Conservation (phyloP, 1,139 yeast species). For the Suhomyces choctaworum region DNA sequence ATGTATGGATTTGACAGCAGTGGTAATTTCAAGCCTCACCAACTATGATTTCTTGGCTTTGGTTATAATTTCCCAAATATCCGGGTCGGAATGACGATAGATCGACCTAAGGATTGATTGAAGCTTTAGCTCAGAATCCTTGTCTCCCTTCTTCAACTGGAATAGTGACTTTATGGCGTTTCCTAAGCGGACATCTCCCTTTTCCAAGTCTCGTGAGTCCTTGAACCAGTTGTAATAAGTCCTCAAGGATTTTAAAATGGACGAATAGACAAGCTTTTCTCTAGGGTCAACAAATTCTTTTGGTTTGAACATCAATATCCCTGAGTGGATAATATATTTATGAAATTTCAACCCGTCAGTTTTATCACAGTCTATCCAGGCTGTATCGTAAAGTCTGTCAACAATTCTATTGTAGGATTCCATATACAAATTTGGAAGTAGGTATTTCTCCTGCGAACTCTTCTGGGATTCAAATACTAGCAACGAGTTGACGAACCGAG, state of each 20-base stretch:
- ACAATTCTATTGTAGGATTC: constrained; percentile 29
- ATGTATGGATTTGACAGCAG: too few relatives aligned
- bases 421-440: constrained; percentile 24
- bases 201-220: constrained; percentile 15
- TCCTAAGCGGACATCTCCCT: constrained; percentile 22
- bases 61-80: not conserved
- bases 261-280: constrained; percentile 20
- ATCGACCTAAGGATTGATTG: constrained; percentile 12
- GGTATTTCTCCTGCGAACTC: constrained; percentile 15
- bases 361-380: constrained; percentile 28
- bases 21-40: too few relatives aligned
- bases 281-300: constrained; percentile 22
- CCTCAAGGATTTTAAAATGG: constrained; percentile 25
- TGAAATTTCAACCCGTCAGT: constrained; percentile 22
- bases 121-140: constrained; percentile 16
- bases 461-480: constrained; percentile 21
- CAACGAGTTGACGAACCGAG: constrained; percentile 24
- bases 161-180: constrained; percentile 21
- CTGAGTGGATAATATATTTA: constrained; percentile 29
- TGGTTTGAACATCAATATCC: constrained; percentile 35
- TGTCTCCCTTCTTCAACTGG: constrained; percentile 17
- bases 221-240: constrained; percentile 23
- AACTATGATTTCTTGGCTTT: not conserved
- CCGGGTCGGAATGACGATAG: constrained; percentile 8
- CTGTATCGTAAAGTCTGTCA: constrained; percentile 23